Conservation (phyloP, 257 asterid genomes). For the Solanum ahanhuiri region DNA sequence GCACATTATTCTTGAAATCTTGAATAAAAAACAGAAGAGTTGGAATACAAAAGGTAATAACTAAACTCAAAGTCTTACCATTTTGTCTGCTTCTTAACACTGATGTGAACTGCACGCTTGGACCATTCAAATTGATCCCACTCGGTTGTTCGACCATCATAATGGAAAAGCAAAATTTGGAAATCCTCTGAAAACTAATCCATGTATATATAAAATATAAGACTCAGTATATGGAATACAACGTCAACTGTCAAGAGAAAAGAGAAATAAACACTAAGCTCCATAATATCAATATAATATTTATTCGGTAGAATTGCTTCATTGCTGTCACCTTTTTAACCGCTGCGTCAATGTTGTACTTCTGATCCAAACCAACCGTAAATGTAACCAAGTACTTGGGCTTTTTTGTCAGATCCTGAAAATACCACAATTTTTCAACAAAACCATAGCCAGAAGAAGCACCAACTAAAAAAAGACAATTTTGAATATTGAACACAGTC, state of each 20-base stretch:
- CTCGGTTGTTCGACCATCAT: conserved; percentile 88
- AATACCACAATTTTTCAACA: conserved; percentile 1
- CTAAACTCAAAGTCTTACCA: conserved; percentile 37
- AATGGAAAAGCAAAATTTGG: conserved; percentile 94
- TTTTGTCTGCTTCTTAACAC: conserved; percentile 83
- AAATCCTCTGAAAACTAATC: conserved; percentile 85
- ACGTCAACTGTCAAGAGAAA: not conserved
- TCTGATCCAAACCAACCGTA: conserved; percentile 89
- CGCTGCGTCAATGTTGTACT: conserved; percentile 59
- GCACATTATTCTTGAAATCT: not conserved
- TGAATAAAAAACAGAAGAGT: not conserved
- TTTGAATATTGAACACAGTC: not conserved
- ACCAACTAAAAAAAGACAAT: not conserved
- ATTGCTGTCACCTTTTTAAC: conserved; percentile 65
- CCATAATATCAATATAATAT: not conserved
- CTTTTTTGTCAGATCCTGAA: conserved; percentile 85
- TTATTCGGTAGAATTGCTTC: not conserved
- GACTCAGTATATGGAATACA: conserved; percentile 10
- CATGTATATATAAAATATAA: conserved; percentile 1
- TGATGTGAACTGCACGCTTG: conserved; percentile 79
- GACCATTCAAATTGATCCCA: conserved; percentile 99
- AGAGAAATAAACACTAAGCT: not conserved
- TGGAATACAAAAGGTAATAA: not conserved
- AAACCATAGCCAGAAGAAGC: not conserved
- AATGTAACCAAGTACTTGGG: conserved; percentile 89